These are phyloP conservation scores for Neoboletus brunneissimus DNA, from an alignment of 768 basidiomycete genomes.

Conservation along the genomic window DNA sequence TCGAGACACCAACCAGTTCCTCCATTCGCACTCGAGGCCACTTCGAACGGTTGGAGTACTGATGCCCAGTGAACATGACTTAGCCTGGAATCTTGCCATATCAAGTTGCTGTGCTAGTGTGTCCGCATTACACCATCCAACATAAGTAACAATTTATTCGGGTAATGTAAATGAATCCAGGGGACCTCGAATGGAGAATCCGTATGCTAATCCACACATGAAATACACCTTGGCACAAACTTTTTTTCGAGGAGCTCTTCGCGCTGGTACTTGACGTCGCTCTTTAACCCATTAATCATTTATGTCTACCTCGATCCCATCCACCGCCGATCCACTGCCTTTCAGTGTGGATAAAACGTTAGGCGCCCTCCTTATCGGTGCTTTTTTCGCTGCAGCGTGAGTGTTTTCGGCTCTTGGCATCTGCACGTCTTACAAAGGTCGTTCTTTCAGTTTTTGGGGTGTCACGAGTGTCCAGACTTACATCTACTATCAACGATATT, in stretches of 20 bases:
- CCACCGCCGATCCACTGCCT: neutral
- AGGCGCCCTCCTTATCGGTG: constrained; percentile 54
- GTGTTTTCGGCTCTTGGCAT: constrained; percentile 12
- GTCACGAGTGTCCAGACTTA: constrained; percentile 54
- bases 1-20: neutral
- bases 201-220: neutral
- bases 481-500: constrained; percentile 44
- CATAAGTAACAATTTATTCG: neutral
- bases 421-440: neutral
- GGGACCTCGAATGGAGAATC: too few relatives aligned
- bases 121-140: neutral
- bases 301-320: constrained; percentile 9
- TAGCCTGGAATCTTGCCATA: neutral
- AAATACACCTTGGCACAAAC: neutral
- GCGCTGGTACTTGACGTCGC: neutral
- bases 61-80: neutral
- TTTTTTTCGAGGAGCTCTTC: neutral
- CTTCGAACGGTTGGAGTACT: neutral
- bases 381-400: constrained; percentile 52
- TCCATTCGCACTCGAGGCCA: neutral
- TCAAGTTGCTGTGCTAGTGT: too few relatives aligned
- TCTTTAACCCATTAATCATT: neutral
- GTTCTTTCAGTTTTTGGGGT: constrained; percentile 50
- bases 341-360: constrained; percentile 46
- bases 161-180: too few relatives aligned